A percentile compares a stretch with the other conserved stretches of the same genome.
Conservation (phyloP, 2,329 filamentous ascomycete species). For the Cercospora zeina region DNA sequence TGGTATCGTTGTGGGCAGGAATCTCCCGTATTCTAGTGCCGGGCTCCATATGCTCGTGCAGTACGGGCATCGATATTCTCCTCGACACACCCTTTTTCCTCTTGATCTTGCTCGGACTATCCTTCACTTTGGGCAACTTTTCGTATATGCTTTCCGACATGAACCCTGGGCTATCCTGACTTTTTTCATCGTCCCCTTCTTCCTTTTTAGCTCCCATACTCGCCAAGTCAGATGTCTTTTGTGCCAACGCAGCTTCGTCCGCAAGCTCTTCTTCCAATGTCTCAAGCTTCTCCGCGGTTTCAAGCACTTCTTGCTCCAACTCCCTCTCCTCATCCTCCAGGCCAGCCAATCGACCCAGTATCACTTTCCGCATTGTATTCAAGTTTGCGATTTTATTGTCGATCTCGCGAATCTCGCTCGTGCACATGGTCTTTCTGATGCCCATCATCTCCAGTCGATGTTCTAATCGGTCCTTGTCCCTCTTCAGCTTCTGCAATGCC, state of each 20-base stretch:
- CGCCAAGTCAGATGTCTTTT: slow-evolving; percentile 40
- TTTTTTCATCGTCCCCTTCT: slow-evolving; percentile 46
- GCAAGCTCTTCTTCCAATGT: slow-evolving; percentile 62
- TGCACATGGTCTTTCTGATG: slow-evolving; percentile 95
- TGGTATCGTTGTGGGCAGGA: slow-evolving; percentile 80
- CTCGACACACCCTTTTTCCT: slow-evolving; percentile 58
- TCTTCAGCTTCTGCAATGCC: slow-evolving; percentile 71
- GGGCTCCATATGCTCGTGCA: slow-evolving; percentile 92
- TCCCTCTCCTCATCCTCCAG: slow-evolving; percentile 89
- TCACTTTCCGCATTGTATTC: slow-evolving; percentile 86
- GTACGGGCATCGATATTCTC: slow-evolving; percentile 84
- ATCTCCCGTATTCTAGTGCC: slow-evolving; percentile 86
- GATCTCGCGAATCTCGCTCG: slow-evolving; percentile 91
- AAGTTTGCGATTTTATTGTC: slow-evolving; percentile 96
- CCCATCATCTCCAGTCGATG: slow-evolving; percentile 88
- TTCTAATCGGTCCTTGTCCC: slow-evolving; percentile 75
- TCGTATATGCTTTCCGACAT: slow-evolving; percentile 99
- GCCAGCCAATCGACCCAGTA: slow-evolving; percentile 79
- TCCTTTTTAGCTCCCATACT: slow-evolving; percentile 53
- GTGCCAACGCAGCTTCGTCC: slow-evolving; percentile 50
- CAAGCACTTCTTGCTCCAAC: slow-evolving; percentile 77
- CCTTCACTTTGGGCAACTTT: slow-evolving; percentile 65
- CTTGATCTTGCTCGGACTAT: slow-evolving; percentile 52
- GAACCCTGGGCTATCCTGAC: slow-evolving; percentile 61
- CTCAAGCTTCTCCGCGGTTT: slow-evolving; percentile 63